Conservation (phyloP, 1,284 basidiomycete genomes). For the Ustilago cynodontis region DNA sequence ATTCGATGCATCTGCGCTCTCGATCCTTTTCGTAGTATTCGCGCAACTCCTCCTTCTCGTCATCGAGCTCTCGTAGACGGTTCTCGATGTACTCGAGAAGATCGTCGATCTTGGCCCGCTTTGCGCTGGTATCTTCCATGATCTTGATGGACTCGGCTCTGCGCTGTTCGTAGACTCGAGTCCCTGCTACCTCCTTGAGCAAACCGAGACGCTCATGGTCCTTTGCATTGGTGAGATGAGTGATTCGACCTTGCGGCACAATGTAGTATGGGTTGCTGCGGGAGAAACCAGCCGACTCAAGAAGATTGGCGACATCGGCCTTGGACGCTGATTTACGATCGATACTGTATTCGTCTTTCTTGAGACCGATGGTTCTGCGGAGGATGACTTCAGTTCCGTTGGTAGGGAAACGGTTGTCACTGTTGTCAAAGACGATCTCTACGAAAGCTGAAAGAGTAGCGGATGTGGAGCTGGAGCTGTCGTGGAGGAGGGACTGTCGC, state of each 20-base stretch:
- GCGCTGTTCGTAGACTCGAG: constrained; percentile 96
- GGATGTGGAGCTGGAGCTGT: constrained; percentile 85
- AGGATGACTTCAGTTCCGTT: constrained; percentile 64
- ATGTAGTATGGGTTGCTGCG: constrained; percentile 99
- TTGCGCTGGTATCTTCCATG: constrained; percentile 96
- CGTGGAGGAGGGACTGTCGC: constrained; percentile 89
- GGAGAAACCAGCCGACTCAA: constrained; percentile 84
- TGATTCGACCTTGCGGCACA: constrained; percentile 98
- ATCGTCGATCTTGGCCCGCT: constrained; percentile 90
- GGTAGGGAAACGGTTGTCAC: constrained; percentile 81
- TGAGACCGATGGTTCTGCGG: constrained; percentile 85
- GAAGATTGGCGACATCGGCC: constrained; percentile 85
- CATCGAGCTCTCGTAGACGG: constrained; percentile 88
- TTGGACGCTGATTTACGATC: constrained; percentile 96
- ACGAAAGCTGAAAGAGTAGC: constrained; percentile 92
- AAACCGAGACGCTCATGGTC: constrained; percentile 92
- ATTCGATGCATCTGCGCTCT: constrained; percentile 93
- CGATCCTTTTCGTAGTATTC: constrained; percentile 96
- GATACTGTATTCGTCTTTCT: constrained; percentile 98
- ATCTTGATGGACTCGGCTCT: constrained; percentile 91
- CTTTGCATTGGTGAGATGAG: constrained; percentile 95
- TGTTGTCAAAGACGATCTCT: constrained; percentile 72
- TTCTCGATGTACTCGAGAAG: constrained; percentile 91
- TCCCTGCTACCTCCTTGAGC: constrained; percentile 97
- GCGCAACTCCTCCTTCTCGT: constrained; percentile 96